Base-by-base conservation (phyloP, 2,329 filamentous ascomycete genomes). In the Alternaria gansuensis region DNA sequence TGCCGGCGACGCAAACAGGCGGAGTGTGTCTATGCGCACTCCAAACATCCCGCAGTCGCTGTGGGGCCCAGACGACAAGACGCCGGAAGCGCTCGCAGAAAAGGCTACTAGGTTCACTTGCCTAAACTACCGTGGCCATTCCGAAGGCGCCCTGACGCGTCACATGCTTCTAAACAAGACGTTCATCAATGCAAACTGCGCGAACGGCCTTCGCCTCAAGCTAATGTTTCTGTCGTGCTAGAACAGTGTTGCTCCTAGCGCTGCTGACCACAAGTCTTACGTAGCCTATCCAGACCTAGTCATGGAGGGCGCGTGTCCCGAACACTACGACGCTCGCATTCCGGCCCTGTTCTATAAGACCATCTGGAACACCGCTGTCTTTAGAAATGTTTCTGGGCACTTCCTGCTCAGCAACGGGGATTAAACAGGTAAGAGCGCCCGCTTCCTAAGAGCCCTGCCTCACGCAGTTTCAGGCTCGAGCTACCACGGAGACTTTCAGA, bases 321-420 rank as follows among this genome's bases (percentile, higher is more conserved):
- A 85, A 1, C 88, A 83, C 21, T 93, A 87, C 72, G 84, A 87
- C 10, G 83, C 83, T 17, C 88, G 90, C 56, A 77, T 95, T 24
- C 87, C 90, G 2, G 89, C 89, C 60, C 83, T 97, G 44, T 89
- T 96, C 77, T 97, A 85, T 75, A 92, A 97, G 81, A 92, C 89
- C 31, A 96, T 96, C 75, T 96, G 88, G 86, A 81, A 89, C 72
- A 95, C 92, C 6, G 77, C 85, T 46, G 82, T 82, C 1, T 96
- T 90, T 77, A 80, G 79, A 26, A 84, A 83, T 56, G 78, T 84
- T 23, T 79, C 83, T 7, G 92, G 92, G 52, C 78, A 87, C 64
- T 97, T 96, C 70, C 82, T 93, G 49, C 79, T 96, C 48, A 82
- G 91, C 46, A 93, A 93, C 68, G 92, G 92, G 61, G 93, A 97